Evolutionary conservation across 495 filamentous ascomycete species (phyloP), one percentile per base, ranked within the genome.

Genomic region (Rhizodiscina lignyota): DNA sequence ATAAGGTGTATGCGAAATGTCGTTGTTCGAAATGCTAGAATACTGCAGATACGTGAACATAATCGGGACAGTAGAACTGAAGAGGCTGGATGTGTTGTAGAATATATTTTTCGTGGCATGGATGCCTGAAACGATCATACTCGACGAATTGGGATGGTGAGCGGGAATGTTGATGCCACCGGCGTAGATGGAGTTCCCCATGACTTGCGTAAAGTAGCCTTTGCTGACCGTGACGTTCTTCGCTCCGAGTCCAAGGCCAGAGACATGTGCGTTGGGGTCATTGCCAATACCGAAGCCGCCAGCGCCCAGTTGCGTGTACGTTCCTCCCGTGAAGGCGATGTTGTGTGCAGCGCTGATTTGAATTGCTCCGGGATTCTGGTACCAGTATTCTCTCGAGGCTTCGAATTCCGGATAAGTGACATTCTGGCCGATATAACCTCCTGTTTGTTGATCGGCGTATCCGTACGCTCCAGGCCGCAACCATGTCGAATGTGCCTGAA

Each of bases 171-270:
- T 8, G 6, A 35, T 21, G 13, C 32, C 32, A 5, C 32, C 19
- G 23, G 19, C 13, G 5, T 16, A 20, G 18, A 35, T 21, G 15
- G 17, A 20, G 15, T 35, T 35, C 5, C 32, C 32, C 19, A 35
- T 35, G 5, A 35, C 32, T 20, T 35, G 32, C 15, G 32, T 21
- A 21, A 35, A 35, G 18, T 35, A 35, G 5, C 32, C 32, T 10
- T 35, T 20, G 5, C 23, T 35, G 18, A 35, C 19, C 10, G 32
- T 11, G 5, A 35, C 32, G 15, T 35, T 4, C 5, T 19, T 21
- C 23, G 19, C 32, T 4, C 19, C 32, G 10, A 35, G 18, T 19
- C 32, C 32, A 5, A 35, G 17, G 6, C 32, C 32, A 5, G 32
- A 20, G 5, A 21, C 5, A 35, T 35, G 32, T 21, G 32, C 15